Conservation (phyloP, 2,329 filamentous ascomycete species). For the Davidsoniella eucalypti region DNA sequence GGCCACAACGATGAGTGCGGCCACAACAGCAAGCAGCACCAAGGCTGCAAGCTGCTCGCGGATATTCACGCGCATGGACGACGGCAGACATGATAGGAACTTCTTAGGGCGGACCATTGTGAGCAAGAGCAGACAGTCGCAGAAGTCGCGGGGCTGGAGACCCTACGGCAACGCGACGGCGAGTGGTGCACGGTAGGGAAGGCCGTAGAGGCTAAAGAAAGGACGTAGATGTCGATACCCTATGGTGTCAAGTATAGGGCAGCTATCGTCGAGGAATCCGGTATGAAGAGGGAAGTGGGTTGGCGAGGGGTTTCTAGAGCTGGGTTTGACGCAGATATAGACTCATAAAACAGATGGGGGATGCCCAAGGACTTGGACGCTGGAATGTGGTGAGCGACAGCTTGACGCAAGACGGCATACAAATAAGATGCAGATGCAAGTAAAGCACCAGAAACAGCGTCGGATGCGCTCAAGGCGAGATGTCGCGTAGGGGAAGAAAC, state of each 20-base stretch:
- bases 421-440: too few relatives aligned
- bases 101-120: constrained; percentile 11
- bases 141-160: too few relatives aligned
- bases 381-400: too few relatives aligned
- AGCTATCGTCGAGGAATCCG: background rate
- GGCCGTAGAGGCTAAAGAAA: background rate
- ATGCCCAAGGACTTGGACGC: too few relatives aligned
- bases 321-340: too few relatives aligned
- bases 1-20: constrained; percentile 61
- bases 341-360: too few relatives aligned
- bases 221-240: background rate
- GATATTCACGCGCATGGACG: constrained; percentile 66
- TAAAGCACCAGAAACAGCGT: too few relatives aligned
- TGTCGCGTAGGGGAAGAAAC: too few relatives aligned
- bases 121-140: too few relatives aligned
- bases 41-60: constrained; percentile 71
- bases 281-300: background rate
- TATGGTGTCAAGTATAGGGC: background rate
- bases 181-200: background rate
- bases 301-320: background rate
- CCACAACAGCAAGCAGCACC: constrained; percentile 57
- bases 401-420: too few relatives aligned
- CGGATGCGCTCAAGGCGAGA: too few relatives aligned
- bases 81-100: constrained; percentile 12
- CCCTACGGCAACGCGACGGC: background rate